Evolutionary conservation across 805 yeast species (phyloP), one percentile per base, ranked within the genome.

Genomic region (Cyberlindnera subsufficiens): DNA sequence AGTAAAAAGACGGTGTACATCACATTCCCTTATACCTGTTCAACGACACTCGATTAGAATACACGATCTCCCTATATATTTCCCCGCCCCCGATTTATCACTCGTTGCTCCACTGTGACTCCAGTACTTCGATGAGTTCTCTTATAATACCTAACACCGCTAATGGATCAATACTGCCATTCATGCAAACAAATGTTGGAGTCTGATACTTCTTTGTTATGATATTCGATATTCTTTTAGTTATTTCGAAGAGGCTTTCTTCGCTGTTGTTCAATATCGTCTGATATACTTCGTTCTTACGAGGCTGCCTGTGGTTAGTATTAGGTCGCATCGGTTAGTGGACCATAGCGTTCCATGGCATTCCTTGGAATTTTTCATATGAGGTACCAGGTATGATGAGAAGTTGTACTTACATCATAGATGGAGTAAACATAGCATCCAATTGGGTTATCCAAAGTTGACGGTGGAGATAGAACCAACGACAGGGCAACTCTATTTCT

Each of bases 131-230:
- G 5, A 67, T 39, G 0, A 65, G 47, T 15, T 53, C 55, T 39
- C 56, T 64, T 6, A 64, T 55, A 30, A 58, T 51, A 3, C 43
- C 42, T 5, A 65, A 33, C 32, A 64, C 55, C 19, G 71, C 70
- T 15, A 64, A 66, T 7, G 60, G 42, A 2, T 56, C 53, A 27
- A 72, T 56, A 15, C 55, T 47, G 0, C 77, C 78, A 46, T 68
- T 69, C 7, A 73, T 44, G 46, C 69, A 64, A 11, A 37, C 74
- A 49, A 75, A 75, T 15, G 69, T 56, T 2, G 80, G 80, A 13
- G 56, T 51, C 3, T 53, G 51, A 42, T 63, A 72, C 44, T 66
- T 71, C 45, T 64, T 66, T 5, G 68, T 59, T 0, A 74, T 49
- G n/a, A 71, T 49, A 13, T 56, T 61, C 1, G 77, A 71, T 8